These are phyloP conservation scores for Hypoxylon subgilvum DNA, from an alignment of 495 filamentous ascomycete species.

Conservation along the genomic window DNA sequence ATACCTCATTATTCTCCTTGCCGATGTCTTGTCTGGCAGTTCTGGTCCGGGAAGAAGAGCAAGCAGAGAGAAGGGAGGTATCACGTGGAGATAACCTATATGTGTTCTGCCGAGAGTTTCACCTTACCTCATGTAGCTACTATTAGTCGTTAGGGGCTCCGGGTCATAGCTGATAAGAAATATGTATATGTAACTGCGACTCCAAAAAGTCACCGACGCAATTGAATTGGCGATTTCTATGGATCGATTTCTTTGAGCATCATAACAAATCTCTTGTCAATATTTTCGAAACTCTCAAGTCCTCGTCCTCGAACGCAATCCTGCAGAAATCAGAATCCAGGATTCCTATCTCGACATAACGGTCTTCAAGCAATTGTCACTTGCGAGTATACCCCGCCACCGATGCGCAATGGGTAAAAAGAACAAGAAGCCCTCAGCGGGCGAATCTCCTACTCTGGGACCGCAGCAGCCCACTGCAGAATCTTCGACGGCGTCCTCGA, in stretches of 20 bases:
- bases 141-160: no score
- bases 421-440: slow-evolving; percentile 49
- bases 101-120: no score
- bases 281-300: neutral
- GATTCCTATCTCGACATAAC: no score
- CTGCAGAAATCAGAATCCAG: no score
- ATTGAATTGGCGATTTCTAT: no score
- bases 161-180: no score
- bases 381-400: slow-evolving; percentile 22
- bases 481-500: slow-evolving; percentile 17
- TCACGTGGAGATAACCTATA: no score
- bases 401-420: slow-evolving; percentile 53
- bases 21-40: no score
- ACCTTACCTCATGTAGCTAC: no score
- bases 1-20: no score
- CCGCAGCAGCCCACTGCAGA: slow-evolving; percentile 31
- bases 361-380: neutral
- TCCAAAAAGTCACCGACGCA: slow-evolving; percentile 21
- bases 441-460: slow-evolving; percentile 35
- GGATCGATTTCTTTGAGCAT: neutral
- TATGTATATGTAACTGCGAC: slow-evolving; percentile 8
- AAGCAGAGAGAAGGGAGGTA: no score
- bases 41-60: neutral
- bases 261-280: neutral
- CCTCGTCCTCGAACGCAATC: no score